phyloP scores from a whole-genome alignment of 1,284 basidiomycete species.

The Tausonia pullulans region DNA sequence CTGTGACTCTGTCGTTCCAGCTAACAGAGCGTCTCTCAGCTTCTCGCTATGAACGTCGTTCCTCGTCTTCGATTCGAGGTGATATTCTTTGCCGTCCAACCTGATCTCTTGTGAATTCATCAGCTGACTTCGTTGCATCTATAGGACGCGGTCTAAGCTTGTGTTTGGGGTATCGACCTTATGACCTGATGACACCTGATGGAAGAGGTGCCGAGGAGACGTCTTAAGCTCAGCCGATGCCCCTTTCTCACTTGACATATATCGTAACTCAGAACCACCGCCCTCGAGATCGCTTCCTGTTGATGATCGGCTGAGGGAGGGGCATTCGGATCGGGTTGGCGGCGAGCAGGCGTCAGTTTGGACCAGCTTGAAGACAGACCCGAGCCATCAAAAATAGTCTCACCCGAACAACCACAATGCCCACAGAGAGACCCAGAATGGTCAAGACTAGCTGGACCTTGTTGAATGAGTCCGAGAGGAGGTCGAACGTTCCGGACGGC shows the following conservation, averaged over 20 bases:
- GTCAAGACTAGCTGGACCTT: conserved; percentile 84
- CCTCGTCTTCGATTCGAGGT: conserved; percentile 35
- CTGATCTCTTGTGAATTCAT: background rate
- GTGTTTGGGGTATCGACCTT: too few species aligned
- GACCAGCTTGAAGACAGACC: too few species aligned
- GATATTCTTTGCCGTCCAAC: background rate
- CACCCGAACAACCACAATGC: conserved; percentile 46
- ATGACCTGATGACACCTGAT: too few species aligned
- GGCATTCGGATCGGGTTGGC: too few species aligned
- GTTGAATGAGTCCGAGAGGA: conserved; percentile 85
- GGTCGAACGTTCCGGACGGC: conserved; percentile 84
- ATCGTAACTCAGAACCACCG: too few species aligned
- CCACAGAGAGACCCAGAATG: conserved; percentile 55
- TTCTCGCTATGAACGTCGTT: conserved; percentile 37
- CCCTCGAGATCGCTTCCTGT: too few species aligned
- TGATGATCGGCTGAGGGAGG: too few species aligned
- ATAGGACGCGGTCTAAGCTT: background rate
- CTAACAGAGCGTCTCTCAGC: conserved; percentile 13
- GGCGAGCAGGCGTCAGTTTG: too few species aligned
- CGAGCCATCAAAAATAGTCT: background rate
- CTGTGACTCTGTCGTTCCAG: too few species aligned
- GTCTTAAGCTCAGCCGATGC: too few species aligned
- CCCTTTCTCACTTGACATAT: too few species aligned
- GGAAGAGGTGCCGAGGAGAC: too few species aligned
- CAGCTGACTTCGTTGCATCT: background rate